These are phyloP conservation scores for Saccharomycopsis crataegensis DNA, from an alignment of 1,139 yeast species.

Conservation along the genomic window DNA sequence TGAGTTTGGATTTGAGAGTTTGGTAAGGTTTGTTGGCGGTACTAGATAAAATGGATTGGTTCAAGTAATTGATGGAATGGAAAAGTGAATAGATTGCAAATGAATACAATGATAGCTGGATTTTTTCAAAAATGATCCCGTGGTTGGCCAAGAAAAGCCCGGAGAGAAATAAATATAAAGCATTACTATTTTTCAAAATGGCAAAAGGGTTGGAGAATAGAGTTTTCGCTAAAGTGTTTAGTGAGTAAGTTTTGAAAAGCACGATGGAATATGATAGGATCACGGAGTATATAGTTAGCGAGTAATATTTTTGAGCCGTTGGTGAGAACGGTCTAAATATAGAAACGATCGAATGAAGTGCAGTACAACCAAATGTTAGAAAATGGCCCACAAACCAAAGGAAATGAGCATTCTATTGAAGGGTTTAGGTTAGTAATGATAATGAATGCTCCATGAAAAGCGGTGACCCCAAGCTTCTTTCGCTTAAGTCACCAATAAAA, in stretches of 20 bases:
- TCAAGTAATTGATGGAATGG: constrained; percentile 47
- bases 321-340: constrained; percentile 3
- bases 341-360: background rate
- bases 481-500: background rate
- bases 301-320: background rate
- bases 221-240: constrained; percentile 1
- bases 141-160: constrained; percentile 7
- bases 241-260: constrained; percentile 12
- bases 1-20: background rate
- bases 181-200: constrained; percentile 8
- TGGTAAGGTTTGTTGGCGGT: constrained; percentile 11
- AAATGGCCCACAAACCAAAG: constrained; percentile 15
- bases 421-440: background rate
- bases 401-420: constrained; percentile 5
- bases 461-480: no score
- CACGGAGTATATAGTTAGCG: constrained; percentile 4
- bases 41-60: constrained; percentile 28
- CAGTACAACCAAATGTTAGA: constrained; percentile 3
- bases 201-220: constrained; percentile 5
- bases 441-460: background rate
- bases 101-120: constrained; percentile 41
- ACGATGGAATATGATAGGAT: constrained; percentile 12
- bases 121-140: constrained; percentile 4
- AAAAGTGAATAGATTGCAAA: constrained; percentile 51
- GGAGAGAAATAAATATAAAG: constrained; percentile 9